Conservation (phyloP, 1,284 basidiomycete genomes). For the Spongispora temasekensis region DNA sequence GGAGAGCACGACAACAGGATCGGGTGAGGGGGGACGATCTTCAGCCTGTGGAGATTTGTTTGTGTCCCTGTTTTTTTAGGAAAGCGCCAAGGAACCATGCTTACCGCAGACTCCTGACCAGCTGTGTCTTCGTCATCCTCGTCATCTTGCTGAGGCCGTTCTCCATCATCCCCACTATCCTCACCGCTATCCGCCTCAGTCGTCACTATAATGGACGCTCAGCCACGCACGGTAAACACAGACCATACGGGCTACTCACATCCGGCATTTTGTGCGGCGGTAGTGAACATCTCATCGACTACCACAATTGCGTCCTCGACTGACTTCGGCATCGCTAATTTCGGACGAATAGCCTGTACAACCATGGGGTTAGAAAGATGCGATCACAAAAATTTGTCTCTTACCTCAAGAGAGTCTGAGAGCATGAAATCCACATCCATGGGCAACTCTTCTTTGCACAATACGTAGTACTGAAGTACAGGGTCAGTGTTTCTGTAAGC, state of each 20-base stretch:
- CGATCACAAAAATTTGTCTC: slow-evolving; percentile 15
- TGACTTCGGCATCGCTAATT: slow-evolving; percentile 65
- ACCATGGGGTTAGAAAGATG: slow-evolving; percentile 9
- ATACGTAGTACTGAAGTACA: slow-evolving; percentile 74
- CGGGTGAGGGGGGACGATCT: slow-evolving; percentile 74
- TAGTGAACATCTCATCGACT: slow-evolving; percentile 86
- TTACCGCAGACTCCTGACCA: slow-evolving; percentile 54
- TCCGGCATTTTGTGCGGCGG: slow-evolving; percentile 59
- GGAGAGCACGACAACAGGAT: slow-evolving; percentile 70
- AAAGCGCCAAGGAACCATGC: slow-evolving; percentile 20
- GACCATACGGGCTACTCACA: slow-evolving; percentile 39
- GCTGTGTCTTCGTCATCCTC: slow-evolving; percentile 53
- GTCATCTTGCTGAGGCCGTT: slow-evolving; percentile 54
- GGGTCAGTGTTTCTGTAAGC: slow-evolving; percentile 10
- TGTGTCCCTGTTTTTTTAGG: slow-evolving; percentile 2
- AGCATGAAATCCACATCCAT: slow-evolving; percentile 99
- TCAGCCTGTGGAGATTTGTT: slow-evolving; percentile 45
- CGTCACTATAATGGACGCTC: slow-evolving; percentile 30
- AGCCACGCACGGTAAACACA: slow-evolving; percentile 7
- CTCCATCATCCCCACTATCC: slow-evolving; percentile 67
- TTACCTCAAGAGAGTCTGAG: slow-evolving; percentile 87
- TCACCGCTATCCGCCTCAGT: slow-evolving; percentile 69
- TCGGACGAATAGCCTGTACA: slow-evolving; percentile 76
- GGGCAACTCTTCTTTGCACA: slow-evolving; percentile 84
- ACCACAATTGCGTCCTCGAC: slow-evolving; percentile 84